phyloP scores from a whole-genome alignment of 257 asterid species.

The Schizonepeta tenuifolia region DNA sequence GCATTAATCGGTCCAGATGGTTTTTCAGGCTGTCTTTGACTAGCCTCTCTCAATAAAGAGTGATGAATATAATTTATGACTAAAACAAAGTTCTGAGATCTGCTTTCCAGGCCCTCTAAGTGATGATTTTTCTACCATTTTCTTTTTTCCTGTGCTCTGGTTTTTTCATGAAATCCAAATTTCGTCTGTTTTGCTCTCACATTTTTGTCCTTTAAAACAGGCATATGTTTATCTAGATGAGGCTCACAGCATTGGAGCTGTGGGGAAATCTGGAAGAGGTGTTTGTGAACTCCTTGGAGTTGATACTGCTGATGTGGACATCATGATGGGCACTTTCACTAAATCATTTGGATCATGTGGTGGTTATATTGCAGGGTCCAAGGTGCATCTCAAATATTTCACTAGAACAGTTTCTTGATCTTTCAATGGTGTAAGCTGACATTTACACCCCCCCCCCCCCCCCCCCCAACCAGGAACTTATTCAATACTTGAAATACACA shows the following conservation, averaged over 20 bases:
- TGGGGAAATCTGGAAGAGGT: slow-evolving; percentile 96
- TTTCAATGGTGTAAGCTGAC: background rate
- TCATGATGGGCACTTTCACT: slow-evolving; percentile 99
- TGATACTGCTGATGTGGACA: slow-evolving; percentile 90
- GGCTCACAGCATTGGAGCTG: slow-evolving; percentile 99
- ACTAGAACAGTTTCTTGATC: slow-evolving; percentile 1
- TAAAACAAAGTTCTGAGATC: background rate
- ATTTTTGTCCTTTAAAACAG: slow-evolving; percentile 44
- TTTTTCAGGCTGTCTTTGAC: background rate
- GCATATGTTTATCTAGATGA: slow-evolving; percentile 91
- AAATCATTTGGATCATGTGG: slow-evolving; percentile 99
- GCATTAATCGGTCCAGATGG: background rate
- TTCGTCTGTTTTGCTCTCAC: slow-evolving; percentile 3
- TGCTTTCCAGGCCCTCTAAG: slow-evolving; percentile 17
- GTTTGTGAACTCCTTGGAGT: slow-evolving; percentile 98
- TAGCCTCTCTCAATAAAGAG: background rate
- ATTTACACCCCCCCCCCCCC: slow-evolving; percentile 18
- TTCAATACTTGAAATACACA: slow-evolving; percentile 70
- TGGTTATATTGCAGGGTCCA: slow-evolving; percentile 96
- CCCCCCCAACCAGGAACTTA: slow-evolving; percentile 98
- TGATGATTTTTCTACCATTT: background rate
- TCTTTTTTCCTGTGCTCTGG: slow-evolving; percentile 3
- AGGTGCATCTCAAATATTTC: slow-evolving; percentile 52
- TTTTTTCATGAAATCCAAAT: background rate
- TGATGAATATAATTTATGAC: background rate